phyloP scores from a whole-genome alignment of 23 red algal species.

The Gracilariopsis chorda region DNA sequence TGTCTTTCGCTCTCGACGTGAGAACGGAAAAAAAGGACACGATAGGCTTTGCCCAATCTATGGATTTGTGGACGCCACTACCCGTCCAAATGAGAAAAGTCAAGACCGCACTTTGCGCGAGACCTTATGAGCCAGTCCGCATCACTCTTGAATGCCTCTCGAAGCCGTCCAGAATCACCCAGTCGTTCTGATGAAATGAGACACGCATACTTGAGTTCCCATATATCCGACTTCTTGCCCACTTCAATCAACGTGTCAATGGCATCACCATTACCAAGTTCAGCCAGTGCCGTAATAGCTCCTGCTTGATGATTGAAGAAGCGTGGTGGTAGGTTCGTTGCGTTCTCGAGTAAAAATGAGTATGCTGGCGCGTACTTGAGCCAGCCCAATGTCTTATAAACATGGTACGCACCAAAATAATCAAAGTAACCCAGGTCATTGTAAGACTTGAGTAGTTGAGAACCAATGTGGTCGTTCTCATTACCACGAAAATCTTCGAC shows the following conservation, averaged over 20 bases:
- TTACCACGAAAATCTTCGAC: slow-evolving; percentile 22
- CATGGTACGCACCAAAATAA: slow-evolving; percentile 89
- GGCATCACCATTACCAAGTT: slow-evolving; percentile 39
- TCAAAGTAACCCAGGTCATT: slow-evolving; percentile 76
- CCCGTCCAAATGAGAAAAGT: slow-evolving; percentile 50
- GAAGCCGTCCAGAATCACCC: slow-evolving; percentile 16
- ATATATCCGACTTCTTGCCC: slow-evolving; percentile 33
- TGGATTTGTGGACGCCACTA: too few species aligned
- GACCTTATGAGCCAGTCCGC: slow-evolving; percentile 70
- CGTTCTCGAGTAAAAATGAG: slow-evolving; percentile 57
- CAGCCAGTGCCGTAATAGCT: slow-evolving; percentile 49
- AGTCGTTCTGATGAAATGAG: slow-evolving; percentile 60
- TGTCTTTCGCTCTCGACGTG: too few species aligned
- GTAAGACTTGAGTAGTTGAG: slow-evolving; percentile 35
- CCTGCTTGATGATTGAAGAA: slow-evolving; percentile 85
- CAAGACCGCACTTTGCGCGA: slow-evolving; percentile 12
- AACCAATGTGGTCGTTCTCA: neutral
- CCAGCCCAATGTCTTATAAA: slow-evolving; percentile 82
- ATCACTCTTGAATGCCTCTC: slow-evolving; percentile 32
- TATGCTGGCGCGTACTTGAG: slow-evolving; percentile 23
- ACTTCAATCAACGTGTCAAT: neutral
- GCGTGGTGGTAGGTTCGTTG: slow-evolving; percentile 56
- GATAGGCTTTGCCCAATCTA: too few species aligned
- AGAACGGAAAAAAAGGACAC: too few species aligned
- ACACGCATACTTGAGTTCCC: slow-evolving; percentile 85